phyloP scores from a whole-genome alignment of 345 rosid genomes.

The Hibiscus trionum region DNA sequence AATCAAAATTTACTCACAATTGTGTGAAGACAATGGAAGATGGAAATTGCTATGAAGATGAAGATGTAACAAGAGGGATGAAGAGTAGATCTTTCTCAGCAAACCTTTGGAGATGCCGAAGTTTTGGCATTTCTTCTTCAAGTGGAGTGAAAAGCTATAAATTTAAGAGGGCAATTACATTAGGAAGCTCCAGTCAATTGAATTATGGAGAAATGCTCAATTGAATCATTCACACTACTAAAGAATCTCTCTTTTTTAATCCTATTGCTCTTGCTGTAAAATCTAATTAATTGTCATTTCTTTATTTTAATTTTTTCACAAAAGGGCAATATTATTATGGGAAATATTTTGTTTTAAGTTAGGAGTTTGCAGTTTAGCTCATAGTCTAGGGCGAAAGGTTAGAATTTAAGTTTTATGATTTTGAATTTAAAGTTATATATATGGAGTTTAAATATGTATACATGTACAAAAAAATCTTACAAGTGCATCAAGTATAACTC shows the following conservation, averaged over 20 bases:
- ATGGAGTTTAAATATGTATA: too few relatives aligned
- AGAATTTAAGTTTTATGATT: too few relatives aligned
- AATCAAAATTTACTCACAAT: background rate
- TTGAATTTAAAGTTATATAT: too few relatives aligned
- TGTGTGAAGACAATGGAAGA: background rate
- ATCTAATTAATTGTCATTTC: too few relatives aligned
- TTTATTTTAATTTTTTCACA: too few relatives aligned
- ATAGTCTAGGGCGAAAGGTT: too few relatives aligned
- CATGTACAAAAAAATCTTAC: too few relatives aligned
- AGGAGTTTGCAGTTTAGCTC: too few relatives aligned
- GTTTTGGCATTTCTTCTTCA: constrained; percentile 11
- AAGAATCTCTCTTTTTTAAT: background rate
- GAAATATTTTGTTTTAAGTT: too few relatives aligned
- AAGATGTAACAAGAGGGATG: background rate
- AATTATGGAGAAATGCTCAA: constrained; percentile 25
- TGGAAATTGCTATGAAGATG: constrained; percentile 7
- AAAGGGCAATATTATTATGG: too few relatives aligned
- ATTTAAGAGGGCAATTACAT: background rate
- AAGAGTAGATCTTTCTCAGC: constrained; percentile 12
- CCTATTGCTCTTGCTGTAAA: too few relatives aligned
- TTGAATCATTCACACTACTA: constrained; percentile 4
- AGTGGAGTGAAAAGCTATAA: constrained; percentile 5
- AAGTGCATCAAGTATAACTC: too few relatives aligned
- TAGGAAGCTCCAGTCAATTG: background rate
- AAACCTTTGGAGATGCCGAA: constrained; percentile 9